These are phyloP conservation scores for Cordyceps militaris DNA, from an alignment of 2,329 filamentous ascomycete species.

Conservation along the genomic window DNA sequence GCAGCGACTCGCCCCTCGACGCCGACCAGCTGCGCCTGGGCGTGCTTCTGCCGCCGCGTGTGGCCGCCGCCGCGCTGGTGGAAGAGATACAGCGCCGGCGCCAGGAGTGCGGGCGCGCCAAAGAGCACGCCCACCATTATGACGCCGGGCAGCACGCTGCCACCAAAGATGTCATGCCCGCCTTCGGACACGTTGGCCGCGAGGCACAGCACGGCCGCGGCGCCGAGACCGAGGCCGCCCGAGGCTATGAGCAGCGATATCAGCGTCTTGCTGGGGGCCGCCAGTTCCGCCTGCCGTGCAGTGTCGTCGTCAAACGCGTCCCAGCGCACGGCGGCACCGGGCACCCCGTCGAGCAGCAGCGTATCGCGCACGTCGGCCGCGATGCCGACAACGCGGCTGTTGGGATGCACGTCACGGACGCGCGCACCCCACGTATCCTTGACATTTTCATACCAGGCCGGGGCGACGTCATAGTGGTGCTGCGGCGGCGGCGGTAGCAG, in stretches of 20 bases:
- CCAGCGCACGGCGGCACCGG: constrained; percentile 36
- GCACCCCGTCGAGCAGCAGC: constrained; percentile 28
- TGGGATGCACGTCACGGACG: constrained; percentile 39
- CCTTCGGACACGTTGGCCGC: no score
- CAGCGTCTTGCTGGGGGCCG: no score
- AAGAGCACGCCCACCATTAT: no score
- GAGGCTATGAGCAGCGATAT: no score
- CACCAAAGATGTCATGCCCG: no score
- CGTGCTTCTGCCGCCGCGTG: not conserved
- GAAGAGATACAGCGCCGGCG: constrained; percentile 1
- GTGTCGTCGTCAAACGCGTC: constrained; percentile 18
- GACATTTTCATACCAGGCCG: constrained; percentile 31
- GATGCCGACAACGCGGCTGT: constrained; percentile 32
- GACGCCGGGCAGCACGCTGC: no score
- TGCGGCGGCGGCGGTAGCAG: constrained; percentile 25
- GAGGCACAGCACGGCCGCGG: no score
- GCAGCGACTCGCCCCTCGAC: constrained; percentile 14
- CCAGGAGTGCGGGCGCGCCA: no score
- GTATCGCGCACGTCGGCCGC: constrained; percentile 30
- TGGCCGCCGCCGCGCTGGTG: not conserved
- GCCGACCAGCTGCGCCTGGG: constrained; percentile 13
- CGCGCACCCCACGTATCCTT: constrained; percentile 33
- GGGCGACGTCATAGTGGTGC: no score
- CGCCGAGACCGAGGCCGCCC: no score
- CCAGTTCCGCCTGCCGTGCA: not conserved